Conservation (phyloP, 805 yeast genomes). For the Nakazawaea ishiwadae region DNA sequence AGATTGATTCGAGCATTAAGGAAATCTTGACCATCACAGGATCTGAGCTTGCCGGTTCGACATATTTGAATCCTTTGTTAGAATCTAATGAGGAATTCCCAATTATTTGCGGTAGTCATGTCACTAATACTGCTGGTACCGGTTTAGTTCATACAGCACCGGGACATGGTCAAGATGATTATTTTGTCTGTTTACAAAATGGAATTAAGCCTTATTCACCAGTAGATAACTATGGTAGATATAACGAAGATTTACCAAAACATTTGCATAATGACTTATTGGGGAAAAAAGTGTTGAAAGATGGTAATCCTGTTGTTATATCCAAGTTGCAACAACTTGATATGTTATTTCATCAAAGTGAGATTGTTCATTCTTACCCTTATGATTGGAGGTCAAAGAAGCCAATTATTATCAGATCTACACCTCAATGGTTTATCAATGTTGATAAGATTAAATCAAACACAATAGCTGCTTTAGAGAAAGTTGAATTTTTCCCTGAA, state of each 20-base stretch:
- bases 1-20: constrained; percentile 23
- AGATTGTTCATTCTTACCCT: constrained; percentile 76
- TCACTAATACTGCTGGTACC: constrained; percentile 78
- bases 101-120: constrained; percentile 75
- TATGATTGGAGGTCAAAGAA: constrained; percentile 96
- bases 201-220: constrained; percentile 65
- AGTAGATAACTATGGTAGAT: constrained; percentile 73
- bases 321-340: constrained; percentile 33
- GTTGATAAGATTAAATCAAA: constrained; percentile 64
- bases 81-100: constrained; percentile 37
- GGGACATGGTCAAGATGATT: constrained; percentile 96
- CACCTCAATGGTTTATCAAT: constrained; percentile 96
- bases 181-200: constrained; percentile 57
- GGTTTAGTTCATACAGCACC: constrained; percentile 98
- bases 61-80: constrained; percentile 55
- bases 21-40: background rate
- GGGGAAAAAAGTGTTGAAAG: constrained; percentile 59
- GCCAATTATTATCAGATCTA: constrained; percentile 91
- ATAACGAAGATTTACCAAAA: constrained; percentile 45
- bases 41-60: constrained; percentile 26
- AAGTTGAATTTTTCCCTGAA: constrained; percentile 71
- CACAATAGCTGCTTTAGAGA: constrained; percentile 53
- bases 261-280: constrained; percentile 34
- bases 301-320: constrained; percentile 48
- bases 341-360: constrained; percentile 45